Evolutionary conservation across 129 eudicot genomes (phyloP).

Genomic region (Mikania micrantha): DNA sequence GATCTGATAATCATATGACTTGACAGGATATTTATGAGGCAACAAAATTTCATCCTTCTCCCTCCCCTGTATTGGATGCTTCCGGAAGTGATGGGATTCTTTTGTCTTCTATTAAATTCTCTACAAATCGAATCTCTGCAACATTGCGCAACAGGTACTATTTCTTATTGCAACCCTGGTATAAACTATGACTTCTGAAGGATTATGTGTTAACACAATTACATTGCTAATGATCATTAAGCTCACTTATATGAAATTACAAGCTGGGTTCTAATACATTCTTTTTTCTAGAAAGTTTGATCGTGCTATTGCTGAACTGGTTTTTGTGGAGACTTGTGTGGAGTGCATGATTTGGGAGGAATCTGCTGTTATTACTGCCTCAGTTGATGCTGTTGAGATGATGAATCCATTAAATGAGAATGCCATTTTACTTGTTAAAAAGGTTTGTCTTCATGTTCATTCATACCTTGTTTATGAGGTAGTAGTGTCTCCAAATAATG

Average conservation of each 20-base stretch:
- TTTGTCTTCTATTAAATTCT: slow-evolving; percentile 54
- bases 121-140: slow-evolving; percentile 43
- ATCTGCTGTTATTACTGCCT: slow-evolving; percentile 45
- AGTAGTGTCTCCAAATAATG: background rate
- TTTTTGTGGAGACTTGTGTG: slow-evolving; percentile 33
- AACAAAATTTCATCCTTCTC: slow-evolving; percentile 74
- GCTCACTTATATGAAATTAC: background rate
- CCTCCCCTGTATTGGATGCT: slow-evolving; percentile 41
- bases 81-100: slow-evolving; percentile 44
- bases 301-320: slow-evolving; percentile 50
- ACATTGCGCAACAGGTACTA: slow-evolving; percentile 60
- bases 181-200: background rate
- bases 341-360: slow-evolving; percentile 77
- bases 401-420: slow-evolving; percentile 47
- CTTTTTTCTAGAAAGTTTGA: slow-evolving; percentile 44
- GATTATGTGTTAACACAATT: background rate
- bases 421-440: slow-evolving; percentile 41
- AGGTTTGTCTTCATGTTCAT: slow-evolving; percentile 38
- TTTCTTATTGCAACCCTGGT: slow-evolving; percentile 2
- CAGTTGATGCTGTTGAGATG: slow-evolving; percentile 47
- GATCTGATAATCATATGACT: slow-evolving; percentile 9
- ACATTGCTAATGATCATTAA: background rate
- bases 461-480: background rate
- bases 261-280: slow-evolving; percentile 12
- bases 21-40: slow-evolving; percentile 97